A percentile compares a stretch with the other conserved stretches of the same genome.
Evolutionary conservation across 2,329 filamentous ascomycete genomes (phyloP).

Genomic region (Teratosphaeria viscida): DNA sequence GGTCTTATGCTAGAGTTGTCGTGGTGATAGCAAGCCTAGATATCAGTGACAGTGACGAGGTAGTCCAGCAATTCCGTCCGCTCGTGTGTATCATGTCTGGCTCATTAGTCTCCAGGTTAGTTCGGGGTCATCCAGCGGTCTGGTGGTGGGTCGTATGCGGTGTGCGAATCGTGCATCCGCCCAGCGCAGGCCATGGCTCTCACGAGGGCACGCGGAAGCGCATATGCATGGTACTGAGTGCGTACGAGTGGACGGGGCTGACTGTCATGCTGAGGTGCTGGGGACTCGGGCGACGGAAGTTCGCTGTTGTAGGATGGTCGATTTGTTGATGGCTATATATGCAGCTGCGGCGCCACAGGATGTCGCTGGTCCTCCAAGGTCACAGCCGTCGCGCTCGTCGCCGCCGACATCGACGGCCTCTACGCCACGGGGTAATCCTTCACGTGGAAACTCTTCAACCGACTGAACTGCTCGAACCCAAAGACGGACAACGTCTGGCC

Average conservation of each 20-base stretch:
- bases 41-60: too few species aligned
- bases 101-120: too few species aligned
- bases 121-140: too few species aligned
- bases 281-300: background rate
- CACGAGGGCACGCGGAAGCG: too few species aligned
- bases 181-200: too few species aligned
- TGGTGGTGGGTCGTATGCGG: too few species aligned
- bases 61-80: too few species aligned
- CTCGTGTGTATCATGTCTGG: too few species aligned
- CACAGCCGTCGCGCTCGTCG: too few species aligned
- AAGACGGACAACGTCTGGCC: slow-evolving; percentile 82
- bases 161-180: too few species aligned
- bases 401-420: background rate
- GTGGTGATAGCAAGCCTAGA: too few species aligned
- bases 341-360: background rate
- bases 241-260: background rate
- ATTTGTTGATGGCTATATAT: background rate
- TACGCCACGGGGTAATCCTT: slow-evolving; percentile 54
- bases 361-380: background rate
- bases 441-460: slow-evolving; percentile 90
- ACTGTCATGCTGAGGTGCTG: background rate
- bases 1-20: background rate
- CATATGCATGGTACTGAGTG: too few species aligned
- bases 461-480: slow-evolving; percentile 91
- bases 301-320: background rate